Evolutionary conservation across 305 asterid species (phyloP), one percentile per base, ranked within the genome.

Genomic region (Solanum hybrid): DNA sequence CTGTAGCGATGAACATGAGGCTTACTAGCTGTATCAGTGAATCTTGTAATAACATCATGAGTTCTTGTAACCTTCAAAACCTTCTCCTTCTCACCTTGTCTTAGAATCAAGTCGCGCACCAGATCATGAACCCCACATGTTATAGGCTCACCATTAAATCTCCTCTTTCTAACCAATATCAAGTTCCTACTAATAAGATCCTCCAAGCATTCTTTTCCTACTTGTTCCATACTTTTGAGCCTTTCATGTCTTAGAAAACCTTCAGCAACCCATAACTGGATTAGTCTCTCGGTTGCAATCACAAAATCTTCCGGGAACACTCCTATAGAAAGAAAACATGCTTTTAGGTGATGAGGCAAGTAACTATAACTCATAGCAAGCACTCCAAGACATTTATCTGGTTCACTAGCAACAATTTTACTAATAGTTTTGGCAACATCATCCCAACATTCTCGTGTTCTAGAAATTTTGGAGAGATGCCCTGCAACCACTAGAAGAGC

Each of bases 121-220:
- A 76, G 57, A 88, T 88, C 90, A 75, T 88, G 90, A 75, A 88
- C 35, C 4, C 73, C 73, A 88, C 86, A 88, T 33, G 90, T 22
- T 31, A 29, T 76, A 2, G 12, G n/a, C 80, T 78, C 40, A n/a
- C 90, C 76, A 28, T 29, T 46, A 28, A 57, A 14, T 35, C 86
- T 42, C 22, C 26, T 29, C 67, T 76, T 46, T 31, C 33, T 57
- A 42, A 88, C 86, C 64, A 75, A 37, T 40, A 88, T 61, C 71
- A 61, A 61, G 71, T 61, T 61, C 71, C 71, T 61, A 61, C 71
- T 61, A 61, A 20, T 61, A 61, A 61, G 71, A 61, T 57, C 71
- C 71, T 20, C 75, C 26, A 88, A 88, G 26, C 80, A 88, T 14
- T 22, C 61, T 29, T 77, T 6, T 64, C 9, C 87, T 3, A 7